A percentile compares a stretch with the other conserved stretches of the same genome.
Evolutionary conservation across 345 rosid genomes (phyloP).

Genomic region (Sisymbrium altissimum): DNA sequence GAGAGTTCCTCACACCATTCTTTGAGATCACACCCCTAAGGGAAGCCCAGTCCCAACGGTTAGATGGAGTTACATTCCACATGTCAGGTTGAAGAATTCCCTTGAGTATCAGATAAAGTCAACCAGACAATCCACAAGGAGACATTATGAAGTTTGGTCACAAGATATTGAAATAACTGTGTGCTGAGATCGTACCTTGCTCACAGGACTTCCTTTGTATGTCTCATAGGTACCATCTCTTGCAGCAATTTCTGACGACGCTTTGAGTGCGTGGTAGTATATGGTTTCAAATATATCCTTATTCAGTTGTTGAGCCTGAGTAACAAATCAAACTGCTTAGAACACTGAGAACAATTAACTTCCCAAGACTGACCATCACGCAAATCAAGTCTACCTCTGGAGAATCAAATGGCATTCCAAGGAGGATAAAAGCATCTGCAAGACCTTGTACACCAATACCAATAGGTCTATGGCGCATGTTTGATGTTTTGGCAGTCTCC

Average conservation of each 20-base stretch:
- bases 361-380: neutral
- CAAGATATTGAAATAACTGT: neutral
- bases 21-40: slow-evolving; percentile 51
- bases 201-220: slow-evolving; percentile 79
- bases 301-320: slow-evolving; percentile 82
- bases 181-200: slow-evolving; percentile 56
- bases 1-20: slow-evolving; percentile 76
- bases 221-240: slow-evolving; percentile 79
- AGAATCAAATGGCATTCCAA: slow-evolving; percentile 91
- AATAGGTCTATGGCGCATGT: slow-evolving; percentile 79
- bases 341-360: neutral
- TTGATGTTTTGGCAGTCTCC: slow-evolving; percentile 83
- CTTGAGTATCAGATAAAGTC: neutral
- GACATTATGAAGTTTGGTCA: neutral
- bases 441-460: slow-evolving; percentile 98
- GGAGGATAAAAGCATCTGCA: slow-evolving; percentile 85
- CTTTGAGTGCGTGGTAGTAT: slow-evolving; percentile 75
- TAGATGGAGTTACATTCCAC: slow-evolving; percentile 34
- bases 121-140: neutral
- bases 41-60: slow-evolving; percentile 34
- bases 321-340: slow-evolving; percentile 9
- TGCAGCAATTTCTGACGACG: slow-evolving; percentile 68
- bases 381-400: slow-evolving; percentile 50
- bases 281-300: slow-evolving; percentile 92
- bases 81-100: slow-evolving; percentile 36